Percentiles rank a stretch among this genome's conserved stretches.
Evolutionary conservation across 2,329 filamentous ascomycete genomes (phyloP).

Genomic region (Periconia sp.): DNA sequence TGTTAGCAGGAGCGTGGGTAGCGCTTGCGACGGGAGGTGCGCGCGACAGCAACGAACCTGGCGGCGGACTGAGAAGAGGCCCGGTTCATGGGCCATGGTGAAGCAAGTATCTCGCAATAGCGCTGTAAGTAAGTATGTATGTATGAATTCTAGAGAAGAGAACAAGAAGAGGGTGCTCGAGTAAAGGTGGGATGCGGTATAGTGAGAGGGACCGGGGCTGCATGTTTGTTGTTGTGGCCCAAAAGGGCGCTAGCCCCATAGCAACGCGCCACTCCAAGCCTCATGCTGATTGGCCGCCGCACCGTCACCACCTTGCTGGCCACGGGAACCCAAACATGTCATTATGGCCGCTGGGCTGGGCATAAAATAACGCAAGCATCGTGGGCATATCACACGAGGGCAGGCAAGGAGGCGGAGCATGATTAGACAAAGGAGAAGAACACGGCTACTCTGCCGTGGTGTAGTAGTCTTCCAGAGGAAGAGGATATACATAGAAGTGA

Average conservation of each 20-base stretch:
- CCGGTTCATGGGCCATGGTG: conserved; percentile 51
- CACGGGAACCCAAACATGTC: neutral
- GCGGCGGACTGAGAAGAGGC: conserved; percentile 90
- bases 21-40: conserved; percentile 19
- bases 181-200: conserved; percentile 5
- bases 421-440: conserved; percentile 14
- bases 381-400: neutral
- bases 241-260: conserved; percentile 23
- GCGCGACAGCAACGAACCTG: conserved; percentile 67
- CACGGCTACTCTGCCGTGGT: conserved; percentile 18
- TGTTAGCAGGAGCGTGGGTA: conserved; percentile 16
- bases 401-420: neutral
- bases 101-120: conserved; percentile 10
- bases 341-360: neutral
- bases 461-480: conserved; percentile 13
- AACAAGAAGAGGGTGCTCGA: neutral
- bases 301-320: conserved; percentile 1
- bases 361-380: neutral
- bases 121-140: conserved; percentile 2
- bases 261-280: conserved; percentile 19
- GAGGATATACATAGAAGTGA: conserved; percentile 25
- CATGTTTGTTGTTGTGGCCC: conserved; percentile 39
- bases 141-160: neutral
- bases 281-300: conserved; percentile 20
- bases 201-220: conserved; percentile 14